Conservation (phyloP, 129 eudicot species). For the Silybum marianum region DNA sequence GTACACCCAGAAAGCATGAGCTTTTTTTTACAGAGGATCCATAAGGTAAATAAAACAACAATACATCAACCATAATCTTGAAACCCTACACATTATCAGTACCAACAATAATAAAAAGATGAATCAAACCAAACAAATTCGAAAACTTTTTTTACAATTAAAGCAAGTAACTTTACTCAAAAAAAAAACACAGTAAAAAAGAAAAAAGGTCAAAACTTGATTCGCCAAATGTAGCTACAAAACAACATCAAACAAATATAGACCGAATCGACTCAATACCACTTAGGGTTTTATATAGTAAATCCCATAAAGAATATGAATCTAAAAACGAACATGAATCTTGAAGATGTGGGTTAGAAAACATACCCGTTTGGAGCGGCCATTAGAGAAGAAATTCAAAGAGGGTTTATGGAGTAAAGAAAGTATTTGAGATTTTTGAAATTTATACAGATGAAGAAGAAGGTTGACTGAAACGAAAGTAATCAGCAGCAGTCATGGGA, state of each 20-base stretch:
- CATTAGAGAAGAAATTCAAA: conserved; percentile 13
- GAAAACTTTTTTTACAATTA: neutral
- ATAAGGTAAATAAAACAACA: neutral
- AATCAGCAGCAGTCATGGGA: conserved; percentile 15
- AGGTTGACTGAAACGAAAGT: neutral
- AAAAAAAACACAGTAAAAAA: neutral
- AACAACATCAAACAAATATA: conserved; percentile 19
- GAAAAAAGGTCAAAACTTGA: conserved; percentile 6
- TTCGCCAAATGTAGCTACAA: conserved; percentile 25
- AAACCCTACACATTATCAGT: conserved; percentile 16
- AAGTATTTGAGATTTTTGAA: conserved; percentile 5
- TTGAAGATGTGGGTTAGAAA: neutral
- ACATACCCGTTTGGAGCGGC: conserved; percentile 38
- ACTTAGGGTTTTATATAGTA: conserved; percentile 22
- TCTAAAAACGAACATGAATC: neutral
- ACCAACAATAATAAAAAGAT: neutral
- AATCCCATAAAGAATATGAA: conserved; percentile 15
- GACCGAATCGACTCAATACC: conserved; percentile 2
- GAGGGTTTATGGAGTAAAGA: neutral
- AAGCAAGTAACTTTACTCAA: conserved; percentile 9
- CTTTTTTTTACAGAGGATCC: neutral
- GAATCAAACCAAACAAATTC: neutral
- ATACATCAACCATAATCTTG: neutral
- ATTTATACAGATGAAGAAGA: conserved; percentile 6
- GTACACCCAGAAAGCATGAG: conserved; percentile 25